These are phyloP conservation scores for Pochonia chlamydosporia DNA, from an alignment of 2,329 filamentous ascomycete species.

Conservation along the genomic window DNA sequence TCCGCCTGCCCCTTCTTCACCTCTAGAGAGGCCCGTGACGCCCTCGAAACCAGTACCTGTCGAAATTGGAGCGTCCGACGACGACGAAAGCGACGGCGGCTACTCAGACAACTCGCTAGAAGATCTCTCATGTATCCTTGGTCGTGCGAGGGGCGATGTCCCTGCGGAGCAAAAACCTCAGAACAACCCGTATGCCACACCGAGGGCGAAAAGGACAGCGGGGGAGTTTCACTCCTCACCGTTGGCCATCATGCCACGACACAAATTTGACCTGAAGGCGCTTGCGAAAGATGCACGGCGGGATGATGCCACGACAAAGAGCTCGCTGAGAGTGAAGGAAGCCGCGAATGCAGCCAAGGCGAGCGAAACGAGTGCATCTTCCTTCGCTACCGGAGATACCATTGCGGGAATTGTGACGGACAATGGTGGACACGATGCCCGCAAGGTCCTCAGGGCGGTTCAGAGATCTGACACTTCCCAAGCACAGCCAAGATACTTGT, in stretches of 20 bases:
- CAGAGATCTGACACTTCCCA: constrained; percentile 40
- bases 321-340: constrained; percentile 38
- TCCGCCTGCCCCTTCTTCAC: constrained; percentile 19
- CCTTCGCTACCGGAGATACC: constrained; percentile 6
- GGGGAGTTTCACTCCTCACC: constrained; percentile 38
- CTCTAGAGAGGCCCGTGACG: constrained; percentile 19
- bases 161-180: constrained; percentile 2
- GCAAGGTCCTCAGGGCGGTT: constrained; percentile 42
- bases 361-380: neutral
- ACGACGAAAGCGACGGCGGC: constrained; percentile 54
- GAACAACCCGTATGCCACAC: constrained; percentile 30
- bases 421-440: constrained; percentile 36
- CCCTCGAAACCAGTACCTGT: constrained; percentile 15
- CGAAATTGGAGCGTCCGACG: constrained; percentile 65
- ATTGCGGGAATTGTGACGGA: constrained; percentile 27
- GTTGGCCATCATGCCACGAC: constrained; percentile 44
- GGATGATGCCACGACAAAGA: constrained; percentile 55
- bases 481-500: constrained; percentile 37
- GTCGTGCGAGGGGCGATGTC: constrained; percentile 13
- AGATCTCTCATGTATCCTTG: constrained; percentile 34
- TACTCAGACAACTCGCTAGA: constrained; percentile 54
- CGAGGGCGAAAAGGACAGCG: constrained; percentile 41
- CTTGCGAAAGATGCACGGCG: constrained; percentile 54
- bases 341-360: constrained; percentile 19
- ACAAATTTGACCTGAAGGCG: constrained; percentile 58